Evolutionary conservation across 2,329 filamentous ascomycete genomes (phyloP), one percentile per base, ranked within the genome.

Genomic region (Ophiostoma sp.): DNA sequence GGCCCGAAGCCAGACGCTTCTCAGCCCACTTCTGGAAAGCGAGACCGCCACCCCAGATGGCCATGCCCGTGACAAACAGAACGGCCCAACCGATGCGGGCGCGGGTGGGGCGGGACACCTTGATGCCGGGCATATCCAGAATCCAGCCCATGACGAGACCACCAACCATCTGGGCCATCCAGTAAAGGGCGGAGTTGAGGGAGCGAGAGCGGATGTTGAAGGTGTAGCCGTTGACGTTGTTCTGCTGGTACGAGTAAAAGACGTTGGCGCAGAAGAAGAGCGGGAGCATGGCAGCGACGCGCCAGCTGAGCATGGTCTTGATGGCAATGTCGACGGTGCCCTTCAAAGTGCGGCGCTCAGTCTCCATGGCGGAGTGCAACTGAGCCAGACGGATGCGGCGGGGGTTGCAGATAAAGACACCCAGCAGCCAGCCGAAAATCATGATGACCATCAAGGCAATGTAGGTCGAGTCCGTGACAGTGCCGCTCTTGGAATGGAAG

Each of bases 231-330:
- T 74, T 74, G 39, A 72, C 36, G 25, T 64, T 64, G 66, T 74
- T 92, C 59, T 88, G 83, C 76, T 93, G 91, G 79, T 93, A 93
- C 71, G 88, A 88, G 81, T 91, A 91, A 82, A 93, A 93, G 90
- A 90, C 93, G 79, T 93, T 93, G 78, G 89, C 91, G 57, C 90
- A 87, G 78, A 91, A 85, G 83, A 93, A 93, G 88, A 93, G 91
- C 76, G 91, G 91, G 82, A 92, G 93, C 33, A 93, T 84, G n/a
- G 89, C 80, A 71, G 93, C 76, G 77, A 93, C 90, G 80, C 83
- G 81, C 84, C 84, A 85, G 64, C 83, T 81, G 72, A 79, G 80
- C 69, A 85, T 76, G 2, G 81, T 83, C 72, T 78, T 78, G 0
- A 83, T 69, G 1, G 83, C 81, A 39, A 89, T 91, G 19, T 85